phyloP scores from a whole-genome alignment of 345 rosid genomes.

The Euphorbia lathyris region DNA sequence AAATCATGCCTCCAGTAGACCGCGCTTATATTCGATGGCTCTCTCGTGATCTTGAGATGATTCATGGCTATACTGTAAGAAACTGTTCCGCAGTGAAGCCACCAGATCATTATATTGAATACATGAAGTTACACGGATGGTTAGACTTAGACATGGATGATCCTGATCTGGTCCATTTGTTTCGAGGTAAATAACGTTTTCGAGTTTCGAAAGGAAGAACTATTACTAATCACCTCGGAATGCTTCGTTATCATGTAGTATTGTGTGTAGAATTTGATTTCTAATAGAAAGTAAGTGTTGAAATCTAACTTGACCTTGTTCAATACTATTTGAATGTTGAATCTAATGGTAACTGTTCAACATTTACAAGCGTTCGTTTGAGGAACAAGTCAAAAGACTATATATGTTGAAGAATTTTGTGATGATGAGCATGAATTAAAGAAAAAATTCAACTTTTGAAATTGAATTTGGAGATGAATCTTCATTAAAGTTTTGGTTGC shows the following conservation, averaged over 20 bases:
- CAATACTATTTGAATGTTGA: not conserved
- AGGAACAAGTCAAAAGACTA: not conserved
- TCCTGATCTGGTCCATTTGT: slow-evolving; percentile 69
- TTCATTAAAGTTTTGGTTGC: not conserved
- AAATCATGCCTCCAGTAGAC: slow-evolving; percentile 67
- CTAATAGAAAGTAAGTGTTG: not conserved
- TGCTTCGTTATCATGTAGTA: no score
- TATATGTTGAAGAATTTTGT: not conserved
- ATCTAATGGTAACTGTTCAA: not conserved
- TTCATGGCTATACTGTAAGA: slow-evolving; percentile 52
- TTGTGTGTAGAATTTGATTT: not conserved
- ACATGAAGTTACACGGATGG: slow-evolving; percentile 61
- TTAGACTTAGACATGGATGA: slow-evolving; percentile 70
- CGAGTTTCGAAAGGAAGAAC: not conserved
- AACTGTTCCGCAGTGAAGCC: slow-evolving; percentile 52
- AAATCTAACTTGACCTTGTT: not conserved
- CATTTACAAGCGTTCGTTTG: not conserved
- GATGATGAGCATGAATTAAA: not conserved
- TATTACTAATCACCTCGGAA: no score
- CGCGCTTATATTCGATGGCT: slow-evolving; percentile 65
- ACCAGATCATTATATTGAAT: slow-evolving; percentile 62
- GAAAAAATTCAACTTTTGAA: no score
- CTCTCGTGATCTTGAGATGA: slow-evolving; percentile 64
- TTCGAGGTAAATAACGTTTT: slow-evolving; percentile 29
- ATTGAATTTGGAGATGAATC: not conserved